These are phyloP conservation scores for Phanerochaete sordida DNA, from an alignment of 768 basidiomycete genomes.

Conservation along the genomic window DNA sequence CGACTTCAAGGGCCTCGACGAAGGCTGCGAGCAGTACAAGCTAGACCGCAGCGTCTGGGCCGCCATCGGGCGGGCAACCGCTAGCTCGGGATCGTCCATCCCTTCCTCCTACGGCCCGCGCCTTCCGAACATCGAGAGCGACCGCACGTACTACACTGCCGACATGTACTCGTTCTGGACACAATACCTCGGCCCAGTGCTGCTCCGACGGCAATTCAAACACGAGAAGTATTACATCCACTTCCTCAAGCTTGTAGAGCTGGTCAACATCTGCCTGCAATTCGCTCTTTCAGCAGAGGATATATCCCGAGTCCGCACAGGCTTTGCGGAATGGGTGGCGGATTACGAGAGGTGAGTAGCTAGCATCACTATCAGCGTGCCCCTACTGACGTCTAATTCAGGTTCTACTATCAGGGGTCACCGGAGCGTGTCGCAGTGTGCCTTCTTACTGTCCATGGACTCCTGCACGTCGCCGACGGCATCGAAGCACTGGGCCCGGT, in stretches of 20 bases:
- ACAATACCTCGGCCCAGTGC: conserved; percentile 34
- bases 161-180: conserved; percentile 40
- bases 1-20: conserved; percentile 36
- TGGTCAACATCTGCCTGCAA: conserved; percentile 35
- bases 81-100: conserved; percentile 31
- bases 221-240: conserved; percentile 36
- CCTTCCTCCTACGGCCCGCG: conserved; percentile 36
- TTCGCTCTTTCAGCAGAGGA: conserved; percentile 27
- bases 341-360: conserved; percentile 35
- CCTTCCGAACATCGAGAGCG: conserved; percentile 31
- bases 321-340: conserved; percentile 34
- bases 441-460: conserved; percentile 29
- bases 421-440: conserved; percentile 24
- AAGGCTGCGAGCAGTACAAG: conserved; percentile 23
- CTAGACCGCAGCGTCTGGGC: conserved; percentile 34
- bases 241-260: conserved; percentile 35
- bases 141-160: conserved; percentile 26
- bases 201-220: conserved; percentile 33
- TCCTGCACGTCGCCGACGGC: conserved; percentile 28
- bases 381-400: background rate
- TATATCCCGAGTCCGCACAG: conserved; percentile 17
- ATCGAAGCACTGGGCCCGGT: conserved; percentile 20
- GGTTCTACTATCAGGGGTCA: conserved; percentile 27
- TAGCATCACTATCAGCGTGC: background rate
- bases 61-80: conserved; percentile 33